Evolutionary conservation across 106 monocot species (phyloP).

Genomic region (Dendrobium officinale): DNA sequence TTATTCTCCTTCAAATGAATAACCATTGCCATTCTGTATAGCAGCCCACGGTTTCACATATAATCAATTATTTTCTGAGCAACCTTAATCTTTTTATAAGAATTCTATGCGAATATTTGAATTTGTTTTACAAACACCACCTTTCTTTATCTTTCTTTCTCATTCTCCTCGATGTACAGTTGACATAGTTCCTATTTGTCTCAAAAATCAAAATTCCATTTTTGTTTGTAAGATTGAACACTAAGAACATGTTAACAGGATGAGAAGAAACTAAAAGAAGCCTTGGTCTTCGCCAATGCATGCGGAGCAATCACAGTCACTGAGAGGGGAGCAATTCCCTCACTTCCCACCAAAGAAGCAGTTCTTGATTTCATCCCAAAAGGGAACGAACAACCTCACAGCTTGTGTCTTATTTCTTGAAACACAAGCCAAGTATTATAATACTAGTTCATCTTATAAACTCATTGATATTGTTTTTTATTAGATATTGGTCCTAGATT

Average conservation of each 20-base stretch:
- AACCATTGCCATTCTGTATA: too few species aligned
- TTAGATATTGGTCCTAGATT: too few species aligned
- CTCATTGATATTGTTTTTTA: too few species aligned
- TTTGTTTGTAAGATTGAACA: neutral
- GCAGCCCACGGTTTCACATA: too few species aligned
- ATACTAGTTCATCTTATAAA: neutral
- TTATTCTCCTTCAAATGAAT: too few species aligned
- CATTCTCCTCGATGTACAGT: neutral
- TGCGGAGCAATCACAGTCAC: conserved; percentile 46
- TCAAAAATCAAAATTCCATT: neutral
- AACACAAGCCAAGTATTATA: neutral
- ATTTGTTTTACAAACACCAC: neutral
- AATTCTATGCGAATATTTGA: neutral
- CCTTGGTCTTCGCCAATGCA: conserved; percentile 33
- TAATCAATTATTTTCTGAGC: too few species aligned
- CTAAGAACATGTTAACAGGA: conserved; percentile 12
- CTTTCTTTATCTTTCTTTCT: too few species aligned
- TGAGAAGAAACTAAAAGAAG: conserved; percentile 38
- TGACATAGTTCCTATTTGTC: neutral
- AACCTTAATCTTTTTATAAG: neutral
- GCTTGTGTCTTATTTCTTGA: conserved; percentile 7
- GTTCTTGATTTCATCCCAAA: conserved; percentile 25
- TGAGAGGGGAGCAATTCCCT: conserved; percentile 43
- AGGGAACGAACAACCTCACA: conserved; percentile 3
- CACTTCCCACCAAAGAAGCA: conserved; percentile 34